A percentile compares a stretch with the other conserved stretches of the same genome.
Conservation (phyloP, 2,329 filamentous ascomycete genomes). For the Fusarium succisae region DNA sequence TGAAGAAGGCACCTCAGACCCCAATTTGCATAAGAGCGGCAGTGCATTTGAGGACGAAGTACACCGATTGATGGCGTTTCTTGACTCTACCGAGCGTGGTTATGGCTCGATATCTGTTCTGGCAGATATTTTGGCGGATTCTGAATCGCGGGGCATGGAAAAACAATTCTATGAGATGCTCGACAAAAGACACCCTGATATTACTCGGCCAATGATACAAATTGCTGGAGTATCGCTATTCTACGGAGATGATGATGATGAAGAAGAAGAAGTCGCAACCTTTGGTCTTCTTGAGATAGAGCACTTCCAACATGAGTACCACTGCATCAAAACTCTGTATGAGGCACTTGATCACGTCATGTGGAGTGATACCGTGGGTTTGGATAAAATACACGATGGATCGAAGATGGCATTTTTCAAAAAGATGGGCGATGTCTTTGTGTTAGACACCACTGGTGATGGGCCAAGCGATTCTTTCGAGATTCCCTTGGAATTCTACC, state of each 20-base stretch:
- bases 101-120: conserved; percentile 66
- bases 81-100: conserved; percentile 67
- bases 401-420: conserved; percentile 56
- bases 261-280: conserved; percentile 46
- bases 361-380: conserved; percentile 56
- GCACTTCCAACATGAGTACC: conserved; percentile 49
- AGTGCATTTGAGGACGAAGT: conserved; percentile 61
- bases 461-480: conserved; percentile 57
- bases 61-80: conserved; percentile 70
- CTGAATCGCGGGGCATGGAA: conserved; percentile 48
- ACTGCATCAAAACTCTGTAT: conserved; percentile 55
- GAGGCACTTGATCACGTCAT: conserved; percentile 59
- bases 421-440: conserved; percentile 61
- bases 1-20: conserved; percentile 45
- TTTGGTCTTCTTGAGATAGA: conserved; percentile 57
- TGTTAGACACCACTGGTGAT: conserved; percentile 55
- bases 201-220: conserved; percentile 47
- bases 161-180: conserved; percentile 58
- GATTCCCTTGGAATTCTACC: conserved; percentile 62
- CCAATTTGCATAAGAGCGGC: conserved; percentile 38
- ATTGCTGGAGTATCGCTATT: conserved; percentile 45
- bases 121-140: conserved; percentile 48
- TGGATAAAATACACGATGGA: conserved; percentile 47
- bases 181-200: conserved; percentile 40
- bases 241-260: conserved; percentile 35